Base-by-base conservation (phyloP, 2,329 filamentous ascomycete species). In the Beauveria pseudobassiana region DNA sequence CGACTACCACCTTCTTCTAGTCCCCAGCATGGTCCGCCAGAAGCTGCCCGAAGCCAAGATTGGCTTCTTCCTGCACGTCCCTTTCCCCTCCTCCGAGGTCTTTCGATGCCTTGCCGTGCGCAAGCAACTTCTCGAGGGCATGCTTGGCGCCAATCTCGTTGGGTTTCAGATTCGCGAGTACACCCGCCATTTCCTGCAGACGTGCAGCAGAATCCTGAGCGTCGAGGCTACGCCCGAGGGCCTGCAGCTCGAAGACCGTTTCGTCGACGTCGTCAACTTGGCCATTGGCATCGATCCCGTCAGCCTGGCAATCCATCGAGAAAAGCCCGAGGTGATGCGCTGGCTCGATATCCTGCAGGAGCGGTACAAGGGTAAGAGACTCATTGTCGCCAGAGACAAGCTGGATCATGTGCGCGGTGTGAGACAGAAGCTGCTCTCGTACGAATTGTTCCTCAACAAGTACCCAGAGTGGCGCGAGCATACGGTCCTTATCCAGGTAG, bases 141-240 rank as follows among this genome's bases (percentile, higher is more conserved):
- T 98, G 80, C 84, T 98, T 0, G 93, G 93, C 10, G 91, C 95
- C 61, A 96, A 97, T 68, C 79, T 98, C 14, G 85, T 98, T 64
- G 93, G 91, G 1, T 98, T 98, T 76, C 93, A 98, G 76, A 96
- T 92, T 26, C 86, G 88, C 61, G 93, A 98, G 74, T 98, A 98
- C 70, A 89, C 90, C 5, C 87, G 93, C 16, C 95, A 98, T 76
- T 98, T 98, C 74, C 79, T 97, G 55, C 93, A 97, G 75, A 98
- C 93, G 0, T 97, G 93, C 80, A 96, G 91, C 72, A 89, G 95
- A 40, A 81, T 98, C 16, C 81, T 98, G 43, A 88, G 85, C n/a
- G 91, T 96, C 1, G 93, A 98, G 73, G 93, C 93, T 1, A 93
- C 90, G 0, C 87, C 87, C 1, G 89, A 96, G 48, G 93, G 95